Evolutionary conservation across 2,329 filamentous ascomycete species (phyloP), one percentile per base, ranked within the genome.

Genomic region (Trichoderma breve): DNA sequence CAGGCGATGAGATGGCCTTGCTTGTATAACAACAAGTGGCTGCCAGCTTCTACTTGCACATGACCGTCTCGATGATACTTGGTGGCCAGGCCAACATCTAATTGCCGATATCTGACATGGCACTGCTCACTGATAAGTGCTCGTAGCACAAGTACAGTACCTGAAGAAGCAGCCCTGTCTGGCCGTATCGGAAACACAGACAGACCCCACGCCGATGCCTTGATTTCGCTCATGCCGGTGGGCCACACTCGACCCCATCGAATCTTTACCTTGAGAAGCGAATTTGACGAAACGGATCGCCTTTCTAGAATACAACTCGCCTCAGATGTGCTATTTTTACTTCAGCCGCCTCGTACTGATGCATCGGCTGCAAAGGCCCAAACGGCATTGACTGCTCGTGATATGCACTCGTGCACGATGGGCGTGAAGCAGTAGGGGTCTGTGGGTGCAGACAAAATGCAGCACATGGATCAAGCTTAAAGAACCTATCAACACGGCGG

Each of bases 171-270:
- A 60, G 9, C 24, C 30, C 28, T 55, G 51, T 32, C 34, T 43
- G 69, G 24, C 61, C n/a, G 14, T 26, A 66, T 47, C 61, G 43
- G 69, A 66, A 21, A 65, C 58, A 62, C 60, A 43, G 15, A 32
- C 47, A 39, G 14, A 64, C 58, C 21, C 70, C 62, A 30, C 62
- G 62, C 53, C 30, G 34, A 53, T 39, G 62, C 63, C 70, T 71
- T 71, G 63, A 71, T 67, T 71, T 71, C 63, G 39, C 55, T 62
- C 36, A 53, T n/a, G 18, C 69, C 62, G 43, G 57, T 64, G 62
- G 47, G 57, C 67, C 68, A 57, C 34, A 24, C 62, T 65, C 28
- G 51, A 12, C 51, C 9, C 60, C 47, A 28, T 62, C 60, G 47
- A 34, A 36, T 58, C 51, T 58, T 39, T 36, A 28, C 30, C 57